Evolutionary conservation across 495 filamentous ascomycete genomes (phyloP), one percentile per base, ranked within the genome.

Genomic region (Lasiosphaeris hirsuta): DNA sequence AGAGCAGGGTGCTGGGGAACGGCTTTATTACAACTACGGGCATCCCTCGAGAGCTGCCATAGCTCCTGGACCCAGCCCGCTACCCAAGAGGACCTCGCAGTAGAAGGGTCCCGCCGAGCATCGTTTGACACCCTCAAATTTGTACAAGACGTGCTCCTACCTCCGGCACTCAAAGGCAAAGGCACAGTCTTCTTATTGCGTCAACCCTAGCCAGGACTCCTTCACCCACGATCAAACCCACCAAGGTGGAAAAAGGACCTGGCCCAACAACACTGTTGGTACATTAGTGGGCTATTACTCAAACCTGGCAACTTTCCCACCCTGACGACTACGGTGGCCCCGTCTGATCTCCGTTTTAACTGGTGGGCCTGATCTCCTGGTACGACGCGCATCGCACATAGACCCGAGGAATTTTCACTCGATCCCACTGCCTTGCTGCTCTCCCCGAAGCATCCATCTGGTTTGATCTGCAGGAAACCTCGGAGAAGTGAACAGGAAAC

Each of bases 1-100:
- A 66, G 71, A 67, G 48, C 72, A 75, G 71, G 73, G 71, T 68
- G 62, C 69, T 73, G 68, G 65, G 68, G 65, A 63, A 62, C 62
- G 60, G 68, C 62, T 71, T 76, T 69, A 72, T 74, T 76, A 72
- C 72, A 67, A 66, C 66, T 69, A 72, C 69, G 66, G 66, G 63
- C 70, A 71, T 64, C 69, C 69, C 67, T 64, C 70, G 66, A 63
- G 45, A 63, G 53, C 50, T 66, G 63, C 67, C 71, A 71, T 73
- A 75, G 67, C 73, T 75, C 72, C 74, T 67, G 62, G 69, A 60
- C 66, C 63, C 66, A 67, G 65, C 68, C 74, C 59, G 66, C 68
- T 60, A 48, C 23, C 55, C 54, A 62, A 45, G 57, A 64, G 52
- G 58, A 60, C 40, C 58, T 63, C 51, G 44, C 44, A 51, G 53